These are phyloP conservation scores for Castanospermum australe DNA, from an alignment of 306 rosid species.

Conservation along the genomic window DNA sequence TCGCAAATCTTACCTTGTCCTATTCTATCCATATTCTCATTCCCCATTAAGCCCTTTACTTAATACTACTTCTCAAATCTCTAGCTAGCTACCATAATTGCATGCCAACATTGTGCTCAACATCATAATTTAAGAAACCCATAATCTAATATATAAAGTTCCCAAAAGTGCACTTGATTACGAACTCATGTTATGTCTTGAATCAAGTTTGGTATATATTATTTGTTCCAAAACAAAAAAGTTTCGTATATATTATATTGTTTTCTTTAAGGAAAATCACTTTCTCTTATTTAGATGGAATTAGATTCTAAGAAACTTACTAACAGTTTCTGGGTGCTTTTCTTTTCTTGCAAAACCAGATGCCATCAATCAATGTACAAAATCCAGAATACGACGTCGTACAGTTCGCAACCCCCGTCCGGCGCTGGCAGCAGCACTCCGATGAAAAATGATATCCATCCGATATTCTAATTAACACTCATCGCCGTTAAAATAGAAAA, in stretches of 20 bases:
- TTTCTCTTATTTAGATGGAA: too few species aligned
- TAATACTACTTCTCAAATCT: background rate
- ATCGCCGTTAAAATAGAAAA: background rate
- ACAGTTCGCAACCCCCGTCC: background rate
- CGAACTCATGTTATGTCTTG: background rate
- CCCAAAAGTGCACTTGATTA: background rate
- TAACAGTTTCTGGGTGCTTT: too few species aligned
- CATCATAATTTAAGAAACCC: constrained; percentile 33
- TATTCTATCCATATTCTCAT: constrained; percentile 2
- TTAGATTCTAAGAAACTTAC: too few species aligned
- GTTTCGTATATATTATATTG: too few species aligned
- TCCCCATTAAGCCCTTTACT: background rate
- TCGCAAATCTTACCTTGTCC: background rate
- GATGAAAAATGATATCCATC: background rate
- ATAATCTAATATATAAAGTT: background rate
- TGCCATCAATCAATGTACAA: too few species aligned
- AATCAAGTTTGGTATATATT: background rate
- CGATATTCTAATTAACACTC: background rate
- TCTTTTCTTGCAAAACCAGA: too few species aligned
- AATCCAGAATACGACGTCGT: too few species aligned
- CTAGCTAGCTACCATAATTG: constrained; percentile 12
- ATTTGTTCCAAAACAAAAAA: too few species aligned
- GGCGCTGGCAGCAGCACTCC: constrained; percentile 4
- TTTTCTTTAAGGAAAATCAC: too few species aligned
- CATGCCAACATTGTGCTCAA: constrained; percentile 25